These are phyloP conservation scores for Cytospora piceae DNA, from an alignment of 2,329 filamentous ascomycete genomes.

Conservation along the genomic window DNA sequence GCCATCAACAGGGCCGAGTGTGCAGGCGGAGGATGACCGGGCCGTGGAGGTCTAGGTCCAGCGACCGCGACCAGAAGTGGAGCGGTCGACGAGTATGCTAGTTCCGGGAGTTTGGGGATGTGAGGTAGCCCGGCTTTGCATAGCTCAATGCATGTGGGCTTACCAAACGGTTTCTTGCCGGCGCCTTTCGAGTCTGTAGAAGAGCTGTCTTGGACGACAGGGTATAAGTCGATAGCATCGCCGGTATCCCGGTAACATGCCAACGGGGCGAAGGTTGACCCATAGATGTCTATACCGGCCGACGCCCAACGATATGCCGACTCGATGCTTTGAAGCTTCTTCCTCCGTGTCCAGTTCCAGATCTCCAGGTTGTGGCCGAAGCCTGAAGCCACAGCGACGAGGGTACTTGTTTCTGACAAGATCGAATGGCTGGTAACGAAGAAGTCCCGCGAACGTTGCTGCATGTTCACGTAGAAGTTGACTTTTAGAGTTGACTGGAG, in stretches of 20 bases:
- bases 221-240: slow-evolving; percentile 41
- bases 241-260: slow-evolving; percentile 42
- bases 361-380: slow-evolving; percentile 46
- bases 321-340: slow-evolving; percentile 44
- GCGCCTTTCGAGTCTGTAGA: neutral
- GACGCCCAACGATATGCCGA: slow-evolving; percentile 46
- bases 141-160: slow-evolving; percentile 42
- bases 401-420: slow-evolving; percentile 42
- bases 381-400: slow-evolving; percentile 44
- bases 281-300: slow-evolving; percentile 41
- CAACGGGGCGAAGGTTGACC: slow-evolving; percentile 40
- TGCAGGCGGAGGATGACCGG: slow-evolving; percentile 43
- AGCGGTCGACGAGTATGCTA: slow-evolving; percentile 45
- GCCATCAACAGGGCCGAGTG: slow-evolving; percentile 44
- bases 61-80: slow-evolving; percentile 45
- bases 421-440: slow-evolving; percentile 48
- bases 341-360: slow-evolving; percentile 45
- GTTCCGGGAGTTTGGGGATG: slow-evolving; percentile 44
- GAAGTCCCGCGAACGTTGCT: slow-evolving; percentile 45
- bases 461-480: slow-evolving; percentile 44
- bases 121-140: slow-evolving; percentile 42
- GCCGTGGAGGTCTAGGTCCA: slow-evolving; percentile 44
- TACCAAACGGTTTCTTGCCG: slow-evolving; percentile 42
- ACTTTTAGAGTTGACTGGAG: slow-evolving; percentile 41
- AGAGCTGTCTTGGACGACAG: slow-evolving; percentile 33